Base-by-base conservation (phyloP, 2,329 filamentous ascomycete species). In the Penicillium nordicum region DNA sequence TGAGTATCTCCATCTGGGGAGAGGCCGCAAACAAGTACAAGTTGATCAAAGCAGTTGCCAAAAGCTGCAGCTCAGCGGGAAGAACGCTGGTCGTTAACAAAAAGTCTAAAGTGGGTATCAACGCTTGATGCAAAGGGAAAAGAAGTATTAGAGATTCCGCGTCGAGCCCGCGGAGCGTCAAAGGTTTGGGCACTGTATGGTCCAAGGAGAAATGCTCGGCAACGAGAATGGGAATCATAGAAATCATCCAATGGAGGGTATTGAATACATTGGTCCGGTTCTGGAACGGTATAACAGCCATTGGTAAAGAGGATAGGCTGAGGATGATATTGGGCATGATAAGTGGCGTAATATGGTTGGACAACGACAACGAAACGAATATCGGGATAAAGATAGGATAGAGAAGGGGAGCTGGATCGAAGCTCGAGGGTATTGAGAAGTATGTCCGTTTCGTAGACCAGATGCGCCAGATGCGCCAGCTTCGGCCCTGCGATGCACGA, bases 51-150 rank as follows among this genome's bases (percentile, higher is more conserved):
- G 86, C 86, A 38, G 89, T 84, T 0, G 93, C 93, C 16, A 97
- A 82, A 10, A 99, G 80, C 66, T 97, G 91, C 41, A 97, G 81
- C 73, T 99, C 94, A 5, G 94, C 87, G 1, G 88, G 84, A 50
- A 97, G 80, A 41, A 97, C 81, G 73, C 92, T 97, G 1, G 92
- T 96, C 0, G 90, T 93, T 1, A 92, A 93, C 60, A 97, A 81
- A 69, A 89, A 87, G 66, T 90, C 85, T 54, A 97, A 73, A 30
- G 89, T 84, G 30, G 82, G 79, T 68, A 90, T 85, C 25, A 96
- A 78, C 30, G 86, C 86, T 72, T 90, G 88, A 67, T 97, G 92
- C 43, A 97, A 78, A 16, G 93, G 90, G 70, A 93, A 96, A 55
- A 97, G 74, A 55, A 89, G 77, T 29, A 83, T 78, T 34, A 88